Percentiles rank a stretch among this genome's conserved stretches.
Conservation (phyloP, 2,329 filamentous ascomycete species). For the Geoglossum cookeanum region DNA sequence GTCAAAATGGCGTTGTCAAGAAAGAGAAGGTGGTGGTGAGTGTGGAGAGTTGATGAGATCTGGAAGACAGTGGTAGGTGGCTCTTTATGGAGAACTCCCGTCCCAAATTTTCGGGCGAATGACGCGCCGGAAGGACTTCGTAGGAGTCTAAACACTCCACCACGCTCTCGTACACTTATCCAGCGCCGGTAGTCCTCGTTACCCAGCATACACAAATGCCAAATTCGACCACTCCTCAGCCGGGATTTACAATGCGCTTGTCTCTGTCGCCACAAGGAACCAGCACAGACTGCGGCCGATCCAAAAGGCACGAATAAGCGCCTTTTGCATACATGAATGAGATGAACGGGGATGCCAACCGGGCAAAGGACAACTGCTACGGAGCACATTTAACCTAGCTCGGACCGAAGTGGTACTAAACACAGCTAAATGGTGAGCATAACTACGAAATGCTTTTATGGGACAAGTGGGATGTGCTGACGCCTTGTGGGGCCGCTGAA, state of each 20-base stretch:
- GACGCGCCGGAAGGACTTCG: neutral
- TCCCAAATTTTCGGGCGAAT: neutral
- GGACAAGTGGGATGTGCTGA: neutral
- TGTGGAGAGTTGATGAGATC: neutral
- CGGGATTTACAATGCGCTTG: too few species aligned
- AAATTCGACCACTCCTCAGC: too few species aligned
- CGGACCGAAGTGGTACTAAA: neutral
- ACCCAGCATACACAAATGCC: too few species aligned
- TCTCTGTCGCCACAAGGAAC: too few species aligned
- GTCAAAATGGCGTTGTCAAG: slow-evolving; percentile 1
- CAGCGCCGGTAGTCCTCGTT: neutral
- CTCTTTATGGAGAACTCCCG: neutral
- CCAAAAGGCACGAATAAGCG: neutral
- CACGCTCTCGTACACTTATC: neutral
- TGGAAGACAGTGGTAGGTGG: neutral
- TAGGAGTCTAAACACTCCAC: neutral
- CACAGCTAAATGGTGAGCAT: neutral
- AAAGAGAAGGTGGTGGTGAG: neutral
- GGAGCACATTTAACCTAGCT: neutral
- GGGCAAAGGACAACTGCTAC: neutral
- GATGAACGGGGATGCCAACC: neutral
- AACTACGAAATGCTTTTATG: neutral
- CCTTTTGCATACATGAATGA: neutral
- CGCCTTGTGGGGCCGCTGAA: neutral
- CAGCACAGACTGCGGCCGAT: too few species aligned